Evolutionary conservation across 768 basidiomycete species (phyloP), one percentile per base, ranked within the genome.

Genomic region (Lactifluus subvellereus): DNA sequence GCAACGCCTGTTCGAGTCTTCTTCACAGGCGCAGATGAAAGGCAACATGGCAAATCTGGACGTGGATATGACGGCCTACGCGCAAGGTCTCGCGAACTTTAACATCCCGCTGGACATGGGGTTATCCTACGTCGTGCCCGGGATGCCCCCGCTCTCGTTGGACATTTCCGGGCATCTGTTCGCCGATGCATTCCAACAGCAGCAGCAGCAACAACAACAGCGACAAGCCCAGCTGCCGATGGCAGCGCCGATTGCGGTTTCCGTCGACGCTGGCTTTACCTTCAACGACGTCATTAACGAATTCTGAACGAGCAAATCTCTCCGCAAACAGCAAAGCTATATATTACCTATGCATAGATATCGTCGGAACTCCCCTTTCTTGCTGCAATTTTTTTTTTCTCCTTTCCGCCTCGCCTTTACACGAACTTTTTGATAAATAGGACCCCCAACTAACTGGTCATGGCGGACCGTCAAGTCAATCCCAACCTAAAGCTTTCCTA

Each of bases 271-370:
- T 30, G n/a, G 57, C 27, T 66, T 66, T 54, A 30, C 57, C 53
- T 66, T 67, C 65, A 66, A 67, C 60, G 65, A 67, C 40, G 58
- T 62, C 54, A 59, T 62, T 60, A 61, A 67, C 54, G 67, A 67
- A 48, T 58, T 62, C 49, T 65, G 51, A 65, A 65, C 33, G 60
- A 65, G 27, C 60, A 51, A 32, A 48, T 40, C 62, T 10, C 18
- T n/a, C 14, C 48, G 22, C 59, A 16, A 37, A 3, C 40, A 22
- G 32, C 49, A 27, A 48, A 37, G n/a, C 22, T 52, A 30, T 20
- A 38, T 47, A n/a, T 45, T 42, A 45, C 7, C 40, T 47, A 48
- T 49, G 30, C 52, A 59, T 64, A 59, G 62, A 47, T 59, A 51
- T 40, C 49, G 57, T 55, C 37, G 65, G 48, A 56, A 32, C 48